These are phyloP conservation scores for Sphenostylis stenocarpa DNA, from an alignment of 306 rosid genomes.

Conservation along the genomic window DNA sequence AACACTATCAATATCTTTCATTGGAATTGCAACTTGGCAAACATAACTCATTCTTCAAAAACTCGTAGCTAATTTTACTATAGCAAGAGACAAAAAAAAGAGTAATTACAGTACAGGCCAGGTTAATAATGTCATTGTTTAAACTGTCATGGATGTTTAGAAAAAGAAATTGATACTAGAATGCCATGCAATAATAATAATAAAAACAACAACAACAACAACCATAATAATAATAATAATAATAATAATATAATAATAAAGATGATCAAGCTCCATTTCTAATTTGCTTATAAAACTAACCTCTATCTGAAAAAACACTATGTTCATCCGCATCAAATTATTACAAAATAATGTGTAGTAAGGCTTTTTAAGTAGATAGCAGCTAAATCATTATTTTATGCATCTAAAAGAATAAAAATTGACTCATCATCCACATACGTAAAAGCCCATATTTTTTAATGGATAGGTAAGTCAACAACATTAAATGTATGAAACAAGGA, in stretches of 20 bases:
- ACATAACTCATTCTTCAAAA: slow-evolving; percentile 10
- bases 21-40: not conserved
- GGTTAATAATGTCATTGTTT: not conserved
- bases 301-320: not conserved
- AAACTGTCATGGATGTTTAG: not conserved
- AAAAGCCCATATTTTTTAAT: not conserved
- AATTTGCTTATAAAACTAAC: not conserved
- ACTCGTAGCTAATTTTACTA: not conserved
- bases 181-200: not conserved
- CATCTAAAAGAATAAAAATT: not conserved
- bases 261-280: not conserved
- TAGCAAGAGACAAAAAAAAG: not conserved
- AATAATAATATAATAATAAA: not conserved
- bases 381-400: not conserved
- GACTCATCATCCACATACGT: not conserved
- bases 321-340: not conserved
- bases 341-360: not conserved
- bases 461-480: not conserved
- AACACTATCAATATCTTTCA: not conserved
- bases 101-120: not conserved
- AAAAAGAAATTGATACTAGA: not conserved
- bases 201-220: not conserved
- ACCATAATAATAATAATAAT: not conserved
- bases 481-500: not conserved
- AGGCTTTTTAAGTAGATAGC: not conserved